Base-by-base conservation (phyloP, 1,284 basidiomycete genomes). In the Fomitopsis palustris region DNA sequence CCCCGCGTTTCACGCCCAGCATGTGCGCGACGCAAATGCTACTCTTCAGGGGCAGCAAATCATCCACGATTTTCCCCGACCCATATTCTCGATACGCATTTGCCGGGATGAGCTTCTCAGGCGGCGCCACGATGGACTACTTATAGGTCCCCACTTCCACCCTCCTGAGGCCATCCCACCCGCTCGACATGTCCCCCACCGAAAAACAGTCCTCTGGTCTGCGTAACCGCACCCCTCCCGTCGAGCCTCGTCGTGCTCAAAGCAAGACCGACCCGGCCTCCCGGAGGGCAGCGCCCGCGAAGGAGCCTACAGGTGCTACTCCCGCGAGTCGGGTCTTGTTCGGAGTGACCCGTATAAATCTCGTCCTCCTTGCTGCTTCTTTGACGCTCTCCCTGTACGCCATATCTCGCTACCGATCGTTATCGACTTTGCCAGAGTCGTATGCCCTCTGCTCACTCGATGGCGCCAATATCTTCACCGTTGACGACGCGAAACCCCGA, bases 401-500 rank as follows among this genome's bases (percentile, higher is more conserved):
- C 17, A n/a, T 39, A 42, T 8, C 47, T 21, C 42, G 23, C 31
- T 42, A 37, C 25, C 52, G 31, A 27, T 47, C 52, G 27, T 27
- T 51, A 42, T 19, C 23, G 16, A 31, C 31, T 17, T 19, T 53
- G 17, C 54, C 62, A 12, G 63, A 70, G 14, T 65, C 74, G 1
- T 89, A 88, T 65, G 85, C 82, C 2, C 65, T 90, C 14, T 90
- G 88, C 69, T 84, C 87, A 25, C 75, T 67, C 52, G 73, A 79
- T 23, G 77, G 77, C 25, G 64, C 75, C 45, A 74, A 75, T 41
- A 78, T 90, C 53, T 87, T 88, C 62, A 87, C 84, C 12, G 85
- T 88, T 17, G 84, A 90, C 67, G 70, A 72, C 16, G 58, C 69
- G 29, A 78, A 80, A 58, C 71, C 78, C 16, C 75, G 70, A 51